These are phyloP conservation scores for Barbarea vulgaris DNA, from an alignment of 345 rosid species.

Conservation along the genomic window DNA sequence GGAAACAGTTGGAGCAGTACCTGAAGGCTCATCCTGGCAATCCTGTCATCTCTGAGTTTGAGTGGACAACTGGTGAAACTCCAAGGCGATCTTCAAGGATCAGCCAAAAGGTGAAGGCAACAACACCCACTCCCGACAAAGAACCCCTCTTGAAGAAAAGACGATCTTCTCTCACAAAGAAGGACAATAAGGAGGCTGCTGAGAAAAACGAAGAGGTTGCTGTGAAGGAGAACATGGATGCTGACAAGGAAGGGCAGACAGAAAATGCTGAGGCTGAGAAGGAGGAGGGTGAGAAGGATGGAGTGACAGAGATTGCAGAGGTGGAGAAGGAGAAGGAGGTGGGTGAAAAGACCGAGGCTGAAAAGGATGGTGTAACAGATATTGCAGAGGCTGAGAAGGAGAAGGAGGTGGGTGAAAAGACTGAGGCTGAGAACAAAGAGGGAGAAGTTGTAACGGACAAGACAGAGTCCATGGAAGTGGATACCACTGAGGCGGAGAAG, in stretches of 20 bases:
- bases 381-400: background rate
- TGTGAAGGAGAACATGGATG: conserved; percentile 28
- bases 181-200: conserved; percentile 35
- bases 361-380: background rate
- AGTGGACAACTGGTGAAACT: conserved; percentile 91
- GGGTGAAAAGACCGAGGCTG: conserved; percentile 16
- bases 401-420: background rate
- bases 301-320: background rate
- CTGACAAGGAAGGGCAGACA: conserved; percentile 4
- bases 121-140: conserved; percentile 62
- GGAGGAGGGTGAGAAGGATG: background rate
- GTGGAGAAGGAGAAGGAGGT: conserved; percentile 17
- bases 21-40: conserved; percentile 77
- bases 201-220: conserved; percentile 20
- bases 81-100: conserved; percentile 90
- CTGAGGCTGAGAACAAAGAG: conserved; percentile 19
- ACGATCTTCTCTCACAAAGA: conserved; percentile 47
- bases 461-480: conserved; percentile 26
- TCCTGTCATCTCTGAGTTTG: conserved; percentile 67
- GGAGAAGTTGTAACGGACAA: conserved; percentile 16
- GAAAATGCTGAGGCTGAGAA: conserved; percentile 3
- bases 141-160: conserved; percentile 69
- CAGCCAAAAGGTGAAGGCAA: conserved; percentile 71
- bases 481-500: conserved; percentile 22
- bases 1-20: conserved; percentile 77